Evolutionary conservation across 805 yeast genomes (phyloP).

Genomic region (Hanseniaspora hatyaiensis): DNA sequence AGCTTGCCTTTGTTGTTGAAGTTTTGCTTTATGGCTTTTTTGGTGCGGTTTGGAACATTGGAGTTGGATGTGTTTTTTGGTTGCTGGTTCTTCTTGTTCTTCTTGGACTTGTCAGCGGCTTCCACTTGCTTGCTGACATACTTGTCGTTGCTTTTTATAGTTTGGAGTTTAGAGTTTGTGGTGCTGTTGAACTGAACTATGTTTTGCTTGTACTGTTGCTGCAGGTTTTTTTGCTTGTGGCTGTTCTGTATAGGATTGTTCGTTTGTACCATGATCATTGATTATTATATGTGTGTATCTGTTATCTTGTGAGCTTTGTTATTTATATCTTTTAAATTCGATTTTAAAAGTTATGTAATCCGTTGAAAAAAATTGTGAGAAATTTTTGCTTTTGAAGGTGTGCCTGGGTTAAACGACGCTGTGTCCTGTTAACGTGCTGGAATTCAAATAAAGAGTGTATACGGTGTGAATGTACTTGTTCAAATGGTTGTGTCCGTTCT

Average conservation of each 20-base stretch:
- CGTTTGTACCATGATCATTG: slow-evolving; percentile 8
- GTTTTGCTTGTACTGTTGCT: slow-evolving; percentile 14
- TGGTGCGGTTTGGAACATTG: neutral
- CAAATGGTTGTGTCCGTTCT: no score
- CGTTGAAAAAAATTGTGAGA: no score
- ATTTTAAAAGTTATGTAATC: no score
- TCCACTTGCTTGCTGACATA: neutral
- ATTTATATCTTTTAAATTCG: no score
- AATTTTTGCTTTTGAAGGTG: no score
- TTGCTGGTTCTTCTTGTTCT: neutral
- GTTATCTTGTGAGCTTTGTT: no score
- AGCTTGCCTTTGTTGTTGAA: slow-evolving; percentile 3
- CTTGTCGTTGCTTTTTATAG: slow-evolving; percentile 5
- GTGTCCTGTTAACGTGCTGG: no score
- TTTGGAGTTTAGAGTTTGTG: slow-evolving; percentile 4
- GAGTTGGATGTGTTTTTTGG: neutral
- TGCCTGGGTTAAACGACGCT: no score
- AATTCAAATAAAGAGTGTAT: no score
- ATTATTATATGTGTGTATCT: neutral
- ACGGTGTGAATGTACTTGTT: no score
- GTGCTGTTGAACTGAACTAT: slow-evolving; percentile 11
- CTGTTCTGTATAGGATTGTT: slow-evolving; percentile 1
- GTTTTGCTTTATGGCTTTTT: slow-evolving; percentile 1
- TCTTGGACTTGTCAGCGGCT: neutral
- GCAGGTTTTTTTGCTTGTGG: slow-evolving; percentile 9